Percentiles rank a stretch among this genome's conserved stretches.
Evolutionary conservation across 768 basidiomycete genomes (phyloP).

Genomic region (Chalciporus pseudorubinellus): DNA sequence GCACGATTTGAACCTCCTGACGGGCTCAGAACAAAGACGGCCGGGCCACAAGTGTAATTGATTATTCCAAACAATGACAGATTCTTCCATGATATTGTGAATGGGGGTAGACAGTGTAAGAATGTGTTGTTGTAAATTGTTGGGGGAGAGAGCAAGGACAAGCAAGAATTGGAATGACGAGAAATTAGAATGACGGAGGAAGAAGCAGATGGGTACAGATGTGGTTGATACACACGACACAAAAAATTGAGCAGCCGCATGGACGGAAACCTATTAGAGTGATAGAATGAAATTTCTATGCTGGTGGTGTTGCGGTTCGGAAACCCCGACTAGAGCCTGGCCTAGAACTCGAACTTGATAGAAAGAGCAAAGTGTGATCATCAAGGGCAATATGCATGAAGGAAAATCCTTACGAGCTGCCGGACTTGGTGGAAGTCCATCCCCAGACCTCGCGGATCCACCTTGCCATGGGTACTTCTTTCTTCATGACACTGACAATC

Average conservation of each 20-base stretch:
- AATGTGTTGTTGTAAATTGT: constrained; percentile 20
- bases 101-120: constrained; percentile 7
- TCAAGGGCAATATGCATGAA: not conserved
- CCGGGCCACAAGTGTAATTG: constrained; percentile 2
- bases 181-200: constrained; percentile 6
- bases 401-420: constrained; percentile 19
- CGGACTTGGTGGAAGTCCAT: constrained; percentile 51
- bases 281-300: constrained; percentile 24
- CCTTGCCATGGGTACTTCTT: constrained; percentile 83
- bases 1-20: too few relatives aligned
- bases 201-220: constrained; percentile 18
- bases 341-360: constrained; percentile 23
- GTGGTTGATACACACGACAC: constrained; percentile 19
- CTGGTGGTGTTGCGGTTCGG: constrained; percentile 17
- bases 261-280: not conserved
- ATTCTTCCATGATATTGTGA: constrained; percentile 12
- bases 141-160: constrained; percentile 8
- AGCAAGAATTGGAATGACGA: constrained; percentile 10
- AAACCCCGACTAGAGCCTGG: constrained; percentile 31
- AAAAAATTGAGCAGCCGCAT: constrained; percentile 3
- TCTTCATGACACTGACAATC: constrained; percentile 72
- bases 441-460: constrained; percentile 88
- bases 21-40: not conserved
- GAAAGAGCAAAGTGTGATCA: not conserved
- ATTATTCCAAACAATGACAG: constrained; percentile 19